Evolutionary conservation across 495 filamentous ascomycete species (phyloP).

Genomic region (Clohesyomyces aquaticus): DNA sequence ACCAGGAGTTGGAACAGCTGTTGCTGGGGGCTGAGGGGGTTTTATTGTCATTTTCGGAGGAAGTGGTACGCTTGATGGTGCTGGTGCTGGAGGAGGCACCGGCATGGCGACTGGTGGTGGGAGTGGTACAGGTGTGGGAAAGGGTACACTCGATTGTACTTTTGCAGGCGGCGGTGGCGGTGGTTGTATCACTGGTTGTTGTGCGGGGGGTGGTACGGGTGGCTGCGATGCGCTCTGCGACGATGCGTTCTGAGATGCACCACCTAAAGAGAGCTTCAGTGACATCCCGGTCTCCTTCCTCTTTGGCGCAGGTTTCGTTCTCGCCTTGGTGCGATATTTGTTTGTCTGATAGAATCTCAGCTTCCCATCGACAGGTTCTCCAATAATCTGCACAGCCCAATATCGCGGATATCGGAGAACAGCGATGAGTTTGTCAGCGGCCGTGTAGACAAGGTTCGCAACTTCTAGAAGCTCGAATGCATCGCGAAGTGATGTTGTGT

Average conservation of each 20-base stretch:
- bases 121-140: not conserved
- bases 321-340: constrained; percentile 29
- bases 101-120: not conserved
- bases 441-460: constrained; percentile 72
- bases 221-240: not conserved
- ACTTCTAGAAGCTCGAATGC: constrained; percentile 76
- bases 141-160: not conserved
- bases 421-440: constrained; percentile 63
- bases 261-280: too few relatives aligned
- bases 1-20: too few relatives aligned
- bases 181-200: not conserved
- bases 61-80: not conserved
- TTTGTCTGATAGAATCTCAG: constrained; percentile 38
- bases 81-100: not conserved
- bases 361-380: constrained; percentile 60
- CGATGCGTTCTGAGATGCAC: not conserved
- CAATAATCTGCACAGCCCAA: constrained; percentile 67
- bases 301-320: not conserved
- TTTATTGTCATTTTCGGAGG: not conserved
- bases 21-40: too few relatives aligned
- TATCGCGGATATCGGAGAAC: constrained; percentile 71
- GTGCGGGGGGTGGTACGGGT: not conserved
- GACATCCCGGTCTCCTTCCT: too few relatives aligned
- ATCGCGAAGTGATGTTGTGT: constrained; percentile 67
- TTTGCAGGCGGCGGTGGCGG: not conserved